phyloP scores from a whole-genome alignment of 345 rosid genomes.

The Eucalyptus pauciflora region DNA sequence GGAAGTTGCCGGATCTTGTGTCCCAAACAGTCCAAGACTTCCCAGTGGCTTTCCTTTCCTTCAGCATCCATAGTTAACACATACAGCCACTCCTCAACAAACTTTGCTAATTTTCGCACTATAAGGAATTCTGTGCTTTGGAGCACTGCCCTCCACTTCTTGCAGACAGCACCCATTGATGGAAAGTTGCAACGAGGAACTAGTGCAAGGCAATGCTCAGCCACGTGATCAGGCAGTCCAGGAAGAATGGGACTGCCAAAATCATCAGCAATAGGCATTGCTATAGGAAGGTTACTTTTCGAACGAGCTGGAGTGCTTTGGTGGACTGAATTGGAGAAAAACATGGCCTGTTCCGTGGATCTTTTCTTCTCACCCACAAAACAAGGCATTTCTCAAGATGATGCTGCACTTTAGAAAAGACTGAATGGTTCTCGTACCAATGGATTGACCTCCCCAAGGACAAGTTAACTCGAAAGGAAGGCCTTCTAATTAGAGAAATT shows the following conservation, averaged over 20 bases:
- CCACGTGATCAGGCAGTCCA: slow-evolving; percentile 88
- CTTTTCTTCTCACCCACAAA: slow-evolving; percentile 44
- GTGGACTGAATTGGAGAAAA: slow-evolving; percentile 10
- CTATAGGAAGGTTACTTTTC: slow-evolving; percentile 15
- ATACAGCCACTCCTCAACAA: slow-evolving; percentile 89
- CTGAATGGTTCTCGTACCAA: slow-evolving; percentile 1
- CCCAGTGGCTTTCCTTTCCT: slow-evolving; percentile 84
- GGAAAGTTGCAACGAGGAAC: slow-evolving; percentile 73
- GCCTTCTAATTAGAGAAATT: slow-evolving; percentile 32
- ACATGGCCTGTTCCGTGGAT: slow-evolving; percentile 14
- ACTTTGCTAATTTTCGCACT: slow-evolving; percentile 61
- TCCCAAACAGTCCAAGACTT: slow-evolving; percentile 66
- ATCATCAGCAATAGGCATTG: slow-evolving; percentile 23
- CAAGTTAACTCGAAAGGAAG: not conserved
- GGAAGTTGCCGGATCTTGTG: slow-evolving; percentile 53
- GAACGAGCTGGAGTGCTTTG: slow-evolving; percentile 8
- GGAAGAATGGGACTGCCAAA: slow-evolving; percentile 48
- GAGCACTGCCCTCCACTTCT: slow-evolving; percentile 81
- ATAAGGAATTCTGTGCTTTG: slow-evolving; percentile 75
- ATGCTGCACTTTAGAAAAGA: not conserved
- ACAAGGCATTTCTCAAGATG: slow-evolving; percentile 25
- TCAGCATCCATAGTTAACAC: slow-evolving; percentile 57
- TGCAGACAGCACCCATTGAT: slow-evolving; percentile 79
- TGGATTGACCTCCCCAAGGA: slow-evolving; percentile 1
- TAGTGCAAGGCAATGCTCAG: slow-evolving; percentile 72